Base-by-base conservation (phyloP, 2,329 filamentous ascomycete species). In the Trichothecium sympodiale region DNA sequence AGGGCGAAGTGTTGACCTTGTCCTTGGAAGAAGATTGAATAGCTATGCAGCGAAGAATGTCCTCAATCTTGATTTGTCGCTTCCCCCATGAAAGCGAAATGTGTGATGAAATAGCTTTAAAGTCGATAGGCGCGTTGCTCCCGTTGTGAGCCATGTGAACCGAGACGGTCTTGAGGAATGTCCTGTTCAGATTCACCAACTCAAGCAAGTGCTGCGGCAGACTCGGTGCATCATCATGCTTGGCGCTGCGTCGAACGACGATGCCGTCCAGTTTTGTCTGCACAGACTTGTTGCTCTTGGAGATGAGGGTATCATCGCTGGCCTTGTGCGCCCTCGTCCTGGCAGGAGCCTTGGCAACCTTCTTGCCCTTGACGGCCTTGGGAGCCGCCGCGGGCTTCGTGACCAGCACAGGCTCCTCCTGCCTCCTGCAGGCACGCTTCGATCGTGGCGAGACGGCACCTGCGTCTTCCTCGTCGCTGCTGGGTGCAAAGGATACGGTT, bases 61-160 rank as follows among this genome's bases (percentile, higher is more conserved):
- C 82, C 29, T 76, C 71, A 1, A 71, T 58, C 0, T 66, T 71
- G 13, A 86, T 79, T 38, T 67, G 67, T 23, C 80, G 69, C 59
- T 82, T 85, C 40, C 80, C 79, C 82, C 82, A 88, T 27, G 78
- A 63, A 43, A 75, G 70, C 10, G 80, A 73, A 29, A 84, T 64
- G 38, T 76, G 68, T 8, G 74, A 74, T 25, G 71, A 66, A 26
- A 87, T 64, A 20, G 66, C 60, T 26, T 67, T 63, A 31, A 86
- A 54, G 47, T 85, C 79, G 17, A 77, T 71, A 0, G 83, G 77
- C 0, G 72, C 65, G 32, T 67, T 62, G 20, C 62, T 60, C 40
- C 79, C 77, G 53, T 80, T 75, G 56, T 88, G 81, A 2, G 78
- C 78, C 41, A 76, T 70, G 48, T 86, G 80, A 8, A 87, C 59